These are phyloP conservation scores for Boletus semigastroideus DNA, from an alignment of 1,284 basidiomycete species.

Conservation along the genomic window DNA sequence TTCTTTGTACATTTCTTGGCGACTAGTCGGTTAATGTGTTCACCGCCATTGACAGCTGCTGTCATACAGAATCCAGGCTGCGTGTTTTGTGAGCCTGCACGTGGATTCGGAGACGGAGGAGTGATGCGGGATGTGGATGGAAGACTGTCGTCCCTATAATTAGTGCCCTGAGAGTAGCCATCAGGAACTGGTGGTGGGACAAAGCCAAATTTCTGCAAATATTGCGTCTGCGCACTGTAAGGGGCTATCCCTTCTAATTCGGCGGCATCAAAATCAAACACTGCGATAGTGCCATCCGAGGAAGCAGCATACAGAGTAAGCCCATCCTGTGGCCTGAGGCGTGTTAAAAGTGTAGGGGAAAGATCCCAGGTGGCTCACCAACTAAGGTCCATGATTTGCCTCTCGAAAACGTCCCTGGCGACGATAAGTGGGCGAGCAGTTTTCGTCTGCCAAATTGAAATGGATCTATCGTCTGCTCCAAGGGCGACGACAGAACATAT, in stretches of 20 bases:
- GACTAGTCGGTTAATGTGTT: slow-evolving; percentile 68
- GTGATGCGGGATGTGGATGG: slow-evolving; percentile 41
- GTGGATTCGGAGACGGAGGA: slow-evolving; percentile 45
- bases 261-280: slow-evolving; percentile 76
- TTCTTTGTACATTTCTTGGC: slow-evolving; percentile 75
- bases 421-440: slow-evolving; percentile 88
- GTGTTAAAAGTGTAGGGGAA: slow-evolving; percentile 5
- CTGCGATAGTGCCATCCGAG: slow-evolving; percentile 92
- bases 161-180: slow-evolving; percentile 59
- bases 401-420: slow-evolving; percentile 90
- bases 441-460: slow-evolving; percentile 94
- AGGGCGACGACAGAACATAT: slow-evolving; percentile 87
- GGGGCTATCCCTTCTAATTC: slow-evolving; percentile 87
- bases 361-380: slow-evolving; percentile 58
- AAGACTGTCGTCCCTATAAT: slow-evolving; percentile 23
- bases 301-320: slow-evolving; percentile 92
- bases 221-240: slow-evolving; percentile 69
- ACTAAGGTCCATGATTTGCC: slow-evolving; percentile 93
- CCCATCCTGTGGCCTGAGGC: slow-evolving; percentile 85
- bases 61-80: slow-evolving; percentile 41
- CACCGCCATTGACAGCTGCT: slow-evolving; percentile 41
- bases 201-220: slow-evolving; percentile 81
- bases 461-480: slow-evolving; percentile 84
- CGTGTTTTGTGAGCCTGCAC: slow-evolving; percentile 28
- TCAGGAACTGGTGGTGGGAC: slow-evolving; percentile 59